These are phyloP conservation scores for Acanthamoeba royreba DNA, from an alignment of 208 protist genomes.

Conservation along the genomic window DNA sequence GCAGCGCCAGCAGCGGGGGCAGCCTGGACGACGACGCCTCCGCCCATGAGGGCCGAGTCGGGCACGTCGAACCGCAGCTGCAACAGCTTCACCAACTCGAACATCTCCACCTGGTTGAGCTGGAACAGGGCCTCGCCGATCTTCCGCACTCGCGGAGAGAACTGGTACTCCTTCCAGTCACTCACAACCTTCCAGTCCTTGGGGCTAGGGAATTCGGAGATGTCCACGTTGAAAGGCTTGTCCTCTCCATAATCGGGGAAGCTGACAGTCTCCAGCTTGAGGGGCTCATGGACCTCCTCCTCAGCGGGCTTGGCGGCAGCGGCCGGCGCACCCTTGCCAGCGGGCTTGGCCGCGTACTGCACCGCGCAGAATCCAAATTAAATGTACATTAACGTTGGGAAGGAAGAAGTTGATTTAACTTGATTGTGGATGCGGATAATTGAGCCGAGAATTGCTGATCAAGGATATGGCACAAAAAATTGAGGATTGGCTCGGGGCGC, in stretches of 20 bases:
- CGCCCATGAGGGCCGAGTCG: conserved; percentile 41
- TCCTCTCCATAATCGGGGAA: conserved; percentile 3
- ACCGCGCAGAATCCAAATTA: not conserved
- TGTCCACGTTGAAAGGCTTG: not conserved
- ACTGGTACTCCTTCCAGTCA: conserved; percentile 37
- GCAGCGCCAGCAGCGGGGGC: not conserved
- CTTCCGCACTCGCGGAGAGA: not conserved
- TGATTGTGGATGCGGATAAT: not conserved
- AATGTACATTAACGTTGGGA: not conserved
- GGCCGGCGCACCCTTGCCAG: conserved; percentile 25
- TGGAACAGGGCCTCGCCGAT: conserved; percentile 23
- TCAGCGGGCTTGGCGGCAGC: not conserved
- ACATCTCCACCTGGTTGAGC: conserved; percentile 44
- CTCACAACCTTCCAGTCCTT: not conserved
- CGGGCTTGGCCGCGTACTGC: not conserved
- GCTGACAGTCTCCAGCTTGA: not conserved
- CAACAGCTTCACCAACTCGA: conserved; percentile 37
- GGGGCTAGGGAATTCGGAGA: not conserved
- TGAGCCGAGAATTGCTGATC: not conserved
- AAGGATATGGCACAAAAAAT: not conserved
- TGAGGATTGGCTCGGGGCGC: not conserved
- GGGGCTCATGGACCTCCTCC: not conserved
- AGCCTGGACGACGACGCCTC: not conserved
- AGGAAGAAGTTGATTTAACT: not conserved
- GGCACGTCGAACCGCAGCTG: conserved; percentile 42